Conservation (phyloP, 805 yeast genomes). For the Myxozyma melibiosi region DNA sequence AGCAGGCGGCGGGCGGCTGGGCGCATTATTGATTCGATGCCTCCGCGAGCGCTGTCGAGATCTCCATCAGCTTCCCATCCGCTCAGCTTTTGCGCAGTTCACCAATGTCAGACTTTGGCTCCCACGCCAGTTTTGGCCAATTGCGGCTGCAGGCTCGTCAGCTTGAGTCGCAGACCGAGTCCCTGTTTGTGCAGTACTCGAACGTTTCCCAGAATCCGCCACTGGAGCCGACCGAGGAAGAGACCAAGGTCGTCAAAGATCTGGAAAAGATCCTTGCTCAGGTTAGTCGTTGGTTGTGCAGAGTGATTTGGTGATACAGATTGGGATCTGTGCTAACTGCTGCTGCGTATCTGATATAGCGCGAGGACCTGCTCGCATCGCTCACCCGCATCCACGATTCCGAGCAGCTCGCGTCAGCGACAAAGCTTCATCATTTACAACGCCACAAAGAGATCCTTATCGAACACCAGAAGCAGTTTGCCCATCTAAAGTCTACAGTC, state of each 20-base stretch:
- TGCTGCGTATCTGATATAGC: conserved; percentile 30
- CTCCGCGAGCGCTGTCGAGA: not conserved
- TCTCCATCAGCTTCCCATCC: not conserved
- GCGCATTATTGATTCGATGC: too few relatives aligned
- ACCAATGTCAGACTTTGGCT: conserved; percentile 18
- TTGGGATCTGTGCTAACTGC: not conserved
- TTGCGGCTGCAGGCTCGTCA: conserved; percentile 67
- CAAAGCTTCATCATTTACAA: conserved; percentile 76
- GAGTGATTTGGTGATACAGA: conserved; percentile 24
- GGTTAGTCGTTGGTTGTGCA: conserved; percentile 38
- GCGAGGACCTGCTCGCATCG: conserved; percentile 57
- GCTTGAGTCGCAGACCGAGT: conserved; percentile 69
- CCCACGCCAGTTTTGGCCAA: conserved; percentile 56
- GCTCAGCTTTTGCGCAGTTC: not conserved
- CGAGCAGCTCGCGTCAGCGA: conserved; percentile 61
- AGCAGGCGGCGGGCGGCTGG: too few relatives aligned
- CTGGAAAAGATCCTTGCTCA: conserved; percentile 56
- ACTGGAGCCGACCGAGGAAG: conserved; percentile 53
- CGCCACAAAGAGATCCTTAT: conserved; percentile 76
- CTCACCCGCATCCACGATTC: conserved; percentile 59
- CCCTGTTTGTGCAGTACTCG: conserved; percentile 55
- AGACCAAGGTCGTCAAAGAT: conserved; percentile 48
- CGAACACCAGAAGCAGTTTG: conserved; percentile 68
- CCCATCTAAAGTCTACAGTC: conserved; percentile 59
- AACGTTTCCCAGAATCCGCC: conserved; percentile 56